phyloP scores from a whole-genome alignment of 2,329 filamentous ascomycete genomes.

The Neonectria magnoliae region DNA sequence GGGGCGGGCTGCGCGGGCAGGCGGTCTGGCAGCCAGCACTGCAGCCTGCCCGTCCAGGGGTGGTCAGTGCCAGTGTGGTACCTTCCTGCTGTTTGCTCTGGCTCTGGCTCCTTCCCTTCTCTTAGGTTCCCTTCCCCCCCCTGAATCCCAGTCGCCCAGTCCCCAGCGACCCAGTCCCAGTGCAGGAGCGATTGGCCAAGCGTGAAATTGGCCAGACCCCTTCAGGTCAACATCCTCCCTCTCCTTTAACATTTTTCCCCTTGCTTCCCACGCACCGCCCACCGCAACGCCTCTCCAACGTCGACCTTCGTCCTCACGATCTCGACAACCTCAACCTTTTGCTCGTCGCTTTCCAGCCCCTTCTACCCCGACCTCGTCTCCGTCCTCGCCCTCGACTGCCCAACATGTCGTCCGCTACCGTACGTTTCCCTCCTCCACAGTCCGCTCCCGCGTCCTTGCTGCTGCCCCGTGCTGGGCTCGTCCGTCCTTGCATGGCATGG shows the following conservation, averaged over 20 bases:
- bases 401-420: slow-evolving; percentile 48
- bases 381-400: slow-evolving; percentile 25
- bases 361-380: slow-evolving; percentile 28
- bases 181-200: slow-evolving; percentile 47
- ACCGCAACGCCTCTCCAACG: slow-evolving; percentile 38
- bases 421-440: slow-evolving; percentile 40
- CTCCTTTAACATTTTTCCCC: slow-evolving; percentile 48
- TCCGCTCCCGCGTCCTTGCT: slow-evolving; percentile 16
- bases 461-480: slow-evolving; percentile 28
- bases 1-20: slow-evolving; percentile 31
- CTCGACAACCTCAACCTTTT: slow-evolving; percentile 34
- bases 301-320: slow-evolving; percentile 28
- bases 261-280: slow-evolving; percentile 43
- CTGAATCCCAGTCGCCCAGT: slow-evolving; percentile 36
- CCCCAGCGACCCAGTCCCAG: slow-evolving; percentile 21
- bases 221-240: slow-evolving; percentile 43
- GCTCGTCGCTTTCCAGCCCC: slow-evolving; percentile 30
- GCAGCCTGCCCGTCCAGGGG: slow-evolving; percentile 28
- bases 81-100: slow-evolving; percentile 10
- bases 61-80: slow-evolving; percentile 25
- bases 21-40: slow-evolving; percentile 41
- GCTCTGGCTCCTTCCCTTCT: slow-evolving; percentile 22
- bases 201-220: slow-evolving; percentile 46
- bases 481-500: slow-evolving; percentile 18
- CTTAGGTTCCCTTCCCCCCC: slow-evolving; percentile 38